Percentiles rank a stretch among this genome's conserved stretches.
These are phyloP conservation scores for Ophiocordyceps camponoti-floridani DNA, from an alignment of 2,329 filamentous ascomycete genomes.

Conservation along the genomic window DNA sequence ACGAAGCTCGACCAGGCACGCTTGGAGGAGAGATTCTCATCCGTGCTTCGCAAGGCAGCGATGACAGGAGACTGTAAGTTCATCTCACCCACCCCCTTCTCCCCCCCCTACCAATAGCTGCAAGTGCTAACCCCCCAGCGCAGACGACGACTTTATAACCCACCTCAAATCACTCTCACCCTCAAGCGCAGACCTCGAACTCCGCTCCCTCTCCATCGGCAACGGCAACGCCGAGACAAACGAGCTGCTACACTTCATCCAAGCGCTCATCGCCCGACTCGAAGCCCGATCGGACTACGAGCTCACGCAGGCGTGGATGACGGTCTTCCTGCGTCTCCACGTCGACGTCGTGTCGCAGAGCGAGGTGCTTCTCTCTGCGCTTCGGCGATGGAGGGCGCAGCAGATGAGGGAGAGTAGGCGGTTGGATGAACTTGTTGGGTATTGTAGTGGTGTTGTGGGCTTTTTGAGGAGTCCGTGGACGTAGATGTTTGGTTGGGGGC, in stretches of 20 bases:
- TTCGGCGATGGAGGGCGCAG: conserved; percentile 53
- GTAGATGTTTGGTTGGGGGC: conserved; percentile 12
- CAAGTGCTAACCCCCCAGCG: background rate
- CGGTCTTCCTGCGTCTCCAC: conserved; percentile 74
- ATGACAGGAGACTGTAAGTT: conserved; percentile 41
- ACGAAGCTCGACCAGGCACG: conserved; percentile 44
- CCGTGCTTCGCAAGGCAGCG: conserved; percentile 34
- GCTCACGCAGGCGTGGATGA: conserved; percentile 93
- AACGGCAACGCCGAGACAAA: conserved; percentile 30
- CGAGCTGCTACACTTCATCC: conserved; percentile 65
- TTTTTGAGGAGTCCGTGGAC: conserved; percentile 53
- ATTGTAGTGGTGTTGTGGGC: conserved; percentile 69
- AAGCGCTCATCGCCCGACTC: conserved; percentile 58
- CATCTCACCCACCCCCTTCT: background rate
- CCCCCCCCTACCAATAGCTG: conserved; percentile 6
- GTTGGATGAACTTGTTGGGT: conserved; percentile 63
- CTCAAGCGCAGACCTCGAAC: conserved; percentile 74
- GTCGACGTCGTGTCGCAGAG: conserved; percentile 35
- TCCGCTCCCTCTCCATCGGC: conserved; percentile 53
- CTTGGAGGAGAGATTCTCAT: conserved; percentile 39
- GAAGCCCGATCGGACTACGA: conserved; percentile 67
- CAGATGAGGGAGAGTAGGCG: conserved; percentile 55
- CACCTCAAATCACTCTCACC: conserved; percentile 70
- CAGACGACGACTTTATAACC: conserved; percentile 50
- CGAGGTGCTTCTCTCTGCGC: conserved; percentile 33